phyloP scores from a whole-genome alignment of 2,329 filamentous ascomycete species.

The Kalaharituber pfeilii region DNA sequence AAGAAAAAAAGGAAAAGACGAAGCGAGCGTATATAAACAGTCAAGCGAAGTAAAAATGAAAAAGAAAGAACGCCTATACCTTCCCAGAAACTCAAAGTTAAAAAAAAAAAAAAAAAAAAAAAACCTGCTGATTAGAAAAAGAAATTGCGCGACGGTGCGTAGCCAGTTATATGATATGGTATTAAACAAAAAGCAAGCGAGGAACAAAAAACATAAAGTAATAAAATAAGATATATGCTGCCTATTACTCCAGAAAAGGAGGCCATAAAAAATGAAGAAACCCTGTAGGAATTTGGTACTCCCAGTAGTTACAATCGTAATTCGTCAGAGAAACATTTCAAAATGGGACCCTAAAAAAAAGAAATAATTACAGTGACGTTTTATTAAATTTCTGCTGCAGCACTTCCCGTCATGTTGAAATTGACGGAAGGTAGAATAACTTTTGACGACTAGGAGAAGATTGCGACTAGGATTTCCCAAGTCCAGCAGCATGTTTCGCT shows the following conservation, averaged over 20 bases:
- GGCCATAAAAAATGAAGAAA: no score
- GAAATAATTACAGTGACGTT: constrained; percentile 14
- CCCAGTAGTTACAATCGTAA: constrained; percentile 12
- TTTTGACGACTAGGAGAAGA: constrained; percentile 8
- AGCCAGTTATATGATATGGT: constrained; percentile 6
- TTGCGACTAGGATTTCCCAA: constrained; percentile 13
- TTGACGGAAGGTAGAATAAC: constrained; percentile 5
- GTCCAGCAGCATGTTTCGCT: constrained; percentile 9
- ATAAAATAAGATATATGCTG: neutral
- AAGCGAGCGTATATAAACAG: constrained; percentile 7
- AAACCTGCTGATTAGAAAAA: constrained; percentile 6
- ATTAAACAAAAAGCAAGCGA: constrained; percentile 8
- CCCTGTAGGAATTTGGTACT: constrained; percentile 10
- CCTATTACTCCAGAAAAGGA: no score
- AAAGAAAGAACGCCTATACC: constrained; percentile 4
- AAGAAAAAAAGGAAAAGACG: constrained; percentile 3
- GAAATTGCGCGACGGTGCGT: constrained; percentile 8
- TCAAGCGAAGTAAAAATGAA: constrained; percentile 3
- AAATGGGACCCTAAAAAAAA: constrained; percentile 9
- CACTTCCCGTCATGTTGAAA: constrained; percentile 4
- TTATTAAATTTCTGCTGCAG: constrained; percentile 9
- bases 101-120: constrained; percentile 10
- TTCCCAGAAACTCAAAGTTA: no score
- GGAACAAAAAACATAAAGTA: constrained; percentile 10
- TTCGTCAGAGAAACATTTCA: constrained; percentile 11